Base-by-base conservation (phyloP, 2,329 filamentous ascomycete genomes). In the Alternaria dauci region DNA sequence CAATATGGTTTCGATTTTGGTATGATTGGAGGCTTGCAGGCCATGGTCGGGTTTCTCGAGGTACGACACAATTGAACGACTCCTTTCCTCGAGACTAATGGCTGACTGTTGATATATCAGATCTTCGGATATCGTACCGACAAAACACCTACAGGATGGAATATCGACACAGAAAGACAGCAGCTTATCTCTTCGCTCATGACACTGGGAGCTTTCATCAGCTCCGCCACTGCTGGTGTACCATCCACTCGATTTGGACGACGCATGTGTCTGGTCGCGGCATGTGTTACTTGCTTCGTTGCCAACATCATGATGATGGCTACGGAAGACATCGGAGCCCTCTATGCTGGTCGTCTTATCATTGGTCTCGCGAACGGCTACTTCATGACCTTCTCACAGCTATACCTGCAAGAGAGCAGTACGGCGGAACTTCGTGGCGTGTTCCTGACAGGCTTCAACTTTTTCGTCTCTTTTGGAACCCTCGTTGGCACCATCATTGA, bases 271-370 rank as follows among this genome's bases (percentile, higher is more conserved):
- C 75, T 86, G 14, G 83, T 80, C 72, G 47, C 80, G 4, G 85
- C 84, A 2, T 84, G 82, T 57, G n/a, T 82, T 1, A 71, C 84
- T 8, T 86, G 84, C 63, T 80, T 78, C 62, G 73, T 84, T 4
- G 78, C 85, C 16, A 87, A 87, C 62, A 76, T 86, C 18, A 80
- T 87, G 67, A 87, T 87, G 85, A 87, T 87, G 84, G 79, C 82
- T 3, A 86, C 84, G 0, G 81, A 79, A 7, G 72, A 78, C 56
- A 86, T 88, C 38, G 83, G 79, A 16, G 84, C 81, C 1, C 81
- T 88, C 5, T 87, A 88, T 58, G 80, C 81, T 25, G 86, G 84
- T 9, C 82, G 86, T 38, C 73, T 87, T 7, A 70, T 87, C 16
- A 85, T 87, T 56, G 86, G 86, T 2, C 59, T 87, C 5, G 83